Evolutionary conservation across 2,329 filamentous ascomycete species (phyloP), one percentile per base, ranked within the genome.

Genomic region (Diaporthe citriasiana): DNA sequence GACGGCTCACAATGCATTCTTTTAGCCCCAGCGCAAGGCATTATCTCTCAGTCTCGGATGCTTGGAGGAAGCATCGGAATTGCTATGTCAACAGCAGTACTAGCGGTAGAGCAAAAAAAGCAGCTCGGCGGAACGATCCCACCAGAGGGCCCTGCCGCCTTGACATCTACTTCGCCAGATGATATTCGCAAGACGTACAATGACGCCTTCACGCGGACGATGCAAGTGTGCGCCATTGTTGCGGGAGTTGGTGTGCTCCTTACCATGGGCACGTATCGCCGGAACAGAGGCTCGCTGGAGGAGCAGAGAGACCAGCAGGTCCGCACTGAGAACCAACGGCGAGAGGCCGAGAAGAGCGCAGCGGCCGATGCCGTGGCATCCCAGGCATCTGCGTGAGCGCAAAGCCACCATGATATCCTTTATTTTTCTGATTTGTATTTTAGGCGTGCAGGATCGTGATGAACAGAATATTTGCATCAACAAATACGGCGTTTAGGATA

Each of bases 21-120:
- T 33, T 55, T 55, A 89, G 87, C 87, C 17, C 81, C 86, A 15
- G 86, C 87, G 0, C 88, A 90, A 76, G 88, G 87, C 0, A 85
- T 90, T 51, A 78, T 89, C 17, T 85, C 88, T 0, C 87, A 90
- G 72, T 79, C 85, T 33, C 84, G 88, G 42, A 84, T 90, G 30
- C 81, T 89, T 0, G 88, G 88, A 6, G 88, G 88, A 8, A 89
- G 87, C 73, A 81, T 90, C 38, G 88, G 88, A 4, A 89, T 90
- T 70, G 86, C 88, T 3, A 83, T 85, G 1, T 89, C 87, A 27
- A 86, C 88, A 0, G 85, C 86, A 22, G 82, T 89, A 22, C 77
- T 88, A 5, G 82, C 77, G 56, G 81, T 74, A 66, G 82, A 78
- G 77, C 81, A 80, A 55, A 79, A 78, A 35, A 72, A 79, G 10